Conservation (phyloP, 2,329 filamentous ascomycete genomes). For the Pleoardoris graminearum region DNA sequence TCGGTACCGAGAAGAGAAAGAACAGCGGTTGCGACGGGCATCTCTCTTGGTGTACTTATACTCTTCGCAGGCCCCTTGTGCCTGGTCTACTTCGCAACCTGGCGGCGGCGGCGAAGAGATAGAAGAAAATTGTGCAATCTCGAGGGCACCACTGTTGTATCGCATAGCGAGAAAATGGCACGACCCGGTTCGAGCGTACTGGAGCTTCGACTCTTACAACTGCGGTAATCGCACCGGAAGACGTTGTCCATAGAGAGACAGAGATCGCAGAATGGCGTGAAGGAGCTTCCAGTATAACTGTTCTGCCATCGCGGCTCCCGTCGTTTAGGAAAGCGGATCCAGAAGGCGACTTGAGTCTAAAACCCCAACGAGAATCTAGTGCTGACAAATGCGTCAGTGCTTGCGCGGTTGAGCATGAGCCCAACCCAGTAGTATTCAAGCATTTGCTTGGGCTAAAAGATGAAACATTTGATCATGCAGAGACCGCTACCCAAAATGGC, state of each 20-base stretch:
- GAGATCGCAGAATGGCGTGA: background rate
- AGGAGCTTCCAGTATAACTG: background rate
- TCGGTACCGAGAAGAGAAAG: too few relatives aligned
- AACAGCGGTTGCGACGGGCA: conserved; percentile 3
- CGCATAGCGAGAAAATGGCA: background rate
- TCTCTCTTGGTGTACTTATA: conserved; percentile 2
- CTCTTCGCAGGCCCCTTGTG: conserved; percentile 3
- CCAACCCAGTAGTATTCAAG: conserved; percentile 18
- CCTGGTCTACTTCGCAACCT: background rate
- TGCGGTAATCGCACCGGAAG: background rate
- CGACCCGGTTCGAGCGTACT: background rate
- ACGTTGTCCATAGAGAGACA: background rate
- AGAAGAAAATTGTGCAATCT: background rate
- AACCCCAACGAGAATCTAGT: background rate
- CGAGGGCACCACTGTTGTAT: conserved; percentile 6
- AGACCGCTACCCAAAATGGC: background rate
- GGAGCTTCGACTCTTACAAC: background rate
- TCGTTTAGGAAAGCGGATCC: conserved; percentile 3
- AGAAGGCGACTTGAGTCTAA: background rate
- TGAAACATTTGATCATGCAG: background rate
- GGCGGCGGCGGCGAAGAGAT: background rate
- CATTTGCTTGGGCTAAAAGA: conserved; percentile 6
- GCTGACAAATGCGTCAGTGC: conserved; percentile 8
- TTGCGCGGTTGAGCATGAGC: conserved; percentile 15
- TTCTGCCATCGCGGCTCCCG: conserved; percentile 9